Base-by-base conservation (phyloP, 768 basidiomycete species). In the Auriscalpium vulgare region DNA sequence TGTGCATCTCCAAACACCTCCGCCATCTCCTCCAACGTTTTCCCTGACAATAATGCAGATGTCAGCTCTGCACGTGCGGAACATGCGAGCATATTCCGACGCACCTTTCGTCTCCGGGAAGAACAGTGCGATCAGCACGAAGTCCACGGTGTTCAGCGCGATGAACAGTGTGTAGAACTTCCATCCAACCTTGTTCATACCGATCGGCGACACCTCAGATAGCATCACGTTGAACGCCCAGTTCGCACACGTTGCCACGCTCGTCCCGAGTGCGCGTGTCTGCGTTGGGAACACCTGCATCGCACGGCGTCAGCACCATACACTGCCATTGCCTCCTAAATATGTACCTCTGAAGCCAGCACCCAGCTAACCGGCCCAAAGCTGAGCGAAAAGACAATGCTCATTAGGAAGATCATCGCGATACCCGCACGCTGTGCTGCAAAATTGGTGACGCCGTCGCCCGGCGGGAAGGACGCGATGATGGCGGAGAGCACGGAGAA, bases 71-170 rank as follows among this genome's bases (percentile, higher is more conserved):
- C 10, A 54, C 14, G 37, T 23, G 46, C 21, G 51, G 46, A 21
- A 9, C 49, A 23, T 16, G 48, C 45, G 35, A 34, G 9, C 38
- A 14, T 50, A 10, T 1, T 47, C 17, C 19, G 37, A 54, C 53
- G 49, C 56, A 75, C 78, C 79, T 75, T 82, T 84, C 1, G 84
- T 85, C 67, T 85, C 83, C 1, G 81, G 82, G 74, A 83, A 83
- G 69, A 83, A 78, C n/a, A 76, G 40, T 0, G 68, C 61, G 17
- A 82, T 78, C 37, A 77, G 50, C n/a, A 78, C 52, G 47, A 78
- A 74, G 61, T 82, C 80, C 34, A 75, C 61, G 5, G 76, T 68
- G 57, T 83, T 83, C 54, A 83, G 67, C 57, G 66, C 69, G 8
- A 84, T 75, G 58, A 83, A 83, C 1, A 82, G 64, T 43, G 81